A percentile compares a stretch with the other conserved stretches of the same genome.
Evolutionary conservation across 257 asterid species (phyloP).

Genomic region (Nicotiana obtusifolia): DNA sequence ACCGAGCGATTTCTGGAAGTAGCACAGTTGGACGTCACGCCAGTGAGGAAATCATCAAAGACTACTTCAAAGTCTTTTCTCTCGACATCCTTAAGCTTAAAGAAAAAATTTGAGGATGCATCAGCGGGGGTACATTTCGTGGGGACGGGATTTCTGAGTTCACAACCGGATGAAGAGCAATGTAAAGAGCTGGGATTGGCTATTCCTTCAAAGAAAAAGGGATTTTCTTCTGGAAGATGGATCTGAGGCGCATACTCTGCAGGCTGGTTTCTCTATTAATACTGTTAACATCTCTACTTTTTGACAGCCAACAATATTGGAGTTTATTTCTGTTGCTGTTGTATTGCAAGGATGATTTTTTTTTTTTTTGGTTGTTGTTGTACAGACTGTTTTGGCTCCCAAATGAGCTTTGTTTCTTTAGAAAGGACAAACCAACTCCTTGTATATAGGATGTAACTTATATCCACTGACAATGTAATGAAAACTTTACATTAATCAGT

Average conservation of each 20-base stretch:
- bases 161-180: slow-evolving; percentile 77
- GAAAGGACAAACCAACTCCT: background rate
- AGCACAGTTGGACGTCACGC: slow-evolving; percentile 50
- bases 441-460: background rate
- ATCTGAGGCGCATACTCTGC: background rate
- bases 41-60: slow-evolving; percentile 38
- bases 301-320: background rate
- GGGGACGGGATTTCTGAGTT: slow-evolving; percentile 63
- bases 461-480: no score
- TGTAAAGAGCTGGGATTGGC: slow-evolving; percentile 59
- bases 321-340: background rate
- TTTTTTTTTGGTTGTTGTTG: background rate
- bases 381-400: background rate
- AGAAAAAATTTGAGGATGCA: slow-evolving; percentile 72
- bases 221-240: slow-evolving; percentile 24
- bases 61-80: slow-evolving; percentile 48
- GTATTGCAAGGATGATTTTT: background rate
- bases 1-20: slow-evolving; percentile 68
- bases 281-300: background rate
- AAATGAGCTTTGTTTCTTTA: background rate
- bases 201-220: slow-evolving; percentile 49
- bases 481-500: no score
- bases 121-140: slow-evolving; percentile 68
- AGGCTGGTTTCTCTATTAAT: background rate
- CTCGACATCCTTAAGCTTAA: slow-evolving; percentile 58